Base-by-base conservation (phyloP, 78 protist species). In the Emiliania huxleyi region DNA sequence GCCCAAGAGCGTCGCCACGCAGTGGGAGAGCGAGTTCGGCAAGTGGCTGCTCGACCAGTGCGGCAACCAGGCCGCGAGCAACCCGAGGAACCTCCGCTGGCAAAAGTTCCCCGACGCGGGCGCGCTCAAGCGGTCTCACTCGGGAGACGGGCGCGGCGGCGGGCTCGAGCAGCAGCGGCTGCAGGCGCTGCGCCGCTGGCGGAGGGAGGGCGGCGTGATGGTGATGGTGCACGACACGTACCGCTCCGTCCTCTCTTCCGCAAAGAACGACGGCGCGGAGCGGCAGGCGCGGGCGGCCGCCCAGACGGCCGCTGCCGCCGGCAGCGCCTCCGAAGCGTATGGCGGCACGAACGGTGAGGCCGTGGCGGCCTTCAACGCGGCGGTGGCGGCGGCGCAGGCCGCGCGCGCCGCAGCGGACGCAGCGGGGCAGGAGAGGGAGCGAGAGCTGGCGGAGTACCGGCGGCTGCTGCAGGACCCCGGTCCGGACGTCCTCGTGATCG, bases 401-500 rank as follows among this genome's bases (percentile, higher is more conserved):
- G n/a, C n/a, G n/a, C n/a, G n/a, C n/a, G n/a, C n/a, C n/a, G n/a
- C n/a, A n/a, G n/a, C n/a, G n/a, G n/a, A n/a, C n/a, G n/a, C n/a
- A n/a, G n/a, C n/a, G n/a, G n/a, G n/a, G n/a, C n/a, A n/a, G n/a
- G n/a, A 73, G 83, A 35, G 19, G 90, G 35, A 33, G 23, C 45
- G 49, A 18, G 19, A 85, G 29, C 37, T 85, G 90, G 55, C 43
- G n/a, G 91, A 89, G 81, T 49, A 12, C 52, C 26, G 21, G 37
- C 0, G 26, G 22, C 38, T 55, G 48, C 75, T 89, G 75, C 91
- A 52, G 75, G 18, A 12, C 37, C 77, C 52, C 33, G 69, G 35
- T 45, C 56, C 95, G 0, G 98, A 97, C 55, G 40, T 97, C 48
- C 77, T 97, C 35, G 87, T 97, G 15, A 49, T 96, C 26, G 98